Evolutionary conservation across 805 yeast species (phyloP).

Genomic region (Candida boleticola): DNA sequence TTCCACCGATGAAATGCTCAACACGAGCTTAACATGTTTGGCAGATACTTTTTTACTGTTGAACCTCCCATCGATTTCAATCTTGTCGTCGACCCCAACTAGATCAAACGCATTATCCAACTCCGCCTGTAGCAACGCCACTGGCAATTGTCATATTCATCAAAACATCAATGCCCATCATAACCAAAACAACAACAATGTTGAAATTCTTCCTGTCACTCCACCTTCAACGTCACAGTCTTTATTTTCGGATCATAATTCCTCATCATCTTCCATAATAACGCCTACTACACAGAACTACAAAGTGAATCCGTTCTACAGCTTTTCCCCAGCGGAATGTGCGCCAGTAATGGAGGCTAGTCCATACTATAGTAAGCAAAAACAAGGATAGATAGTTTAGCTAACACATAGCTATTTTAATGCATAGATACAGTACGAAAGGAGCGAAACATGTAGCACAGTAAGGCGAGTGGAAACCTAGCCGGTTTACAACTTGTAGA

Average conservation of each 20-base stretch:
- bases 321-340: slow-evolving; percentile 4
- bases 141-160: slow-evolving; percentile 18
- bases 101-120: background rate
- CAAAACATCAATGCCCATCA: slow-evolving; percentile 23
- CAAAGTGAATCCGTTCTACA: slow-evolving; percentile 5
- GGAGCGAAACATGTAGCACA: too few relatives aligned
- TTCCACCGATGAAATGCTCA: background rate
- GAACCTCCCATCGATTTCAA: background rate
- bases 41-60: slow-evolving; percentile 4
- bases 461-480: too few relatives aligned
- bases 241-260: slow-evolving; percentile 10
- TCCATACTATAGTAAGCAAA: slow-evolving; percentile 1
- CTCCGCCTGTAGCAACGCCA: background rate
- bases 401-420: too few relatives aligned
- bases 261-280: slow-evolving; percentile 10
- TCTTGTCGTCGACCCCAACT: background rate
- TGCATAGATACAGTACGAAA: too few relatives aligned
- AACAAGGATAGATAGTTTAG: background rate
- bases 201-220: slow-evolving; percentile 6
- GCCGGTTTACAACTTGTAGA: too few relatives aligned
- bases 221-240: slow-evolving; percentile 14
- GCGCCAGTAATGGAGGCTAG: slow-evolving; percentile 4
- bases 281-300: slow-evolving; percentile 8
- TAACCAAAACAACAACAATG: slow-evolving; percentile 1
- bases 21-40: slow-evolving; percentile 4